These are phyloP conservation scores for Saccharum officinarum DNA, from an alignment of 176 grass and related monocot genomes.

Conservation along the genomic window DNA sequence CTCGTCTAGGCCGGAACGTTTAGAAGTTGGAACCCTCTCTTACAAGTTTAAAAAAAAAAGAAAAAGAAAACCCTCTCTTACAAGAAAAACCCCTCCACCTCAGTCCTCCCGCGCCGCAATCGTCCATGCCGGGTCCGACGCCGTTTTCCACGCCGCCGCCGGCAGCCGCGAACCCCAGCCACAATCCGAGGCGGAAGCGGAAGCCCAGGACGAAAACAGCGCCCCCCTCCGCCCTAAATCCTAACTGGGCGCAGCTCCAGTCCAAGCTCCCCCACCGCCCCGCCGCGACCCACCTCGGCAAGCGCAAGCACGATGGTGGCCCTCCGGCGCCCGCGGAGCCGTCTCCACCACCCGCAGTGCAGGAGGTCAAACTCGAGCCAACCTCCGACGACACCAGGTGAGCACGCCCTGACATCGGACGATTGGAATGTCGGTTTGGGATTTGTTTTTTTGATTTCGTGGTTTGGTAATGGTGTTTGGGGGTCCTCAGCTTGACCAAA, in stretches of 20 bases:
- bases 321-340: constrained; percentile 33
- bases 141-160: constrained; percentile 18
- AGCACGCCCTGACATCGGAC: background rate
- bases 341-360: background rate
- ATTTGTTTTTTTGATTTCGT: constrained; percentile 24
- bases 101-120: constrained; percentile 19
- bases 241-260: constrained; percentile 94
- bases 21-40: background rate
- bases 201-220: constrained; percentile 38
- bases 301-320: constrained; percentile 36
- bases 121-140: constrained; percentile 32
- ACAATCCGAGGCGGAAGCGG: constrained; percentile 29
- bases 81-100: background rate
- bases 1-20: background rate
- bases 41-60: too few species aligned
- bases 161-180: constrained; percentile 19
- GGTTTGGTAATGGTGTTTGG: background rate
- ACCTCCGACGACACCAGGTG: constrained; percentile 71
- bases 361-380: constrained; percentile 48
- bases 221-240: constrained; percentile 48
- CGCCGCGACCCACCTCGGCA: constrained; percentile 28
- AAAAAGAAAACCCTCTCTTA: background rate
- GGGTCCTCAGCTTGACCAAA: constrained; percentile 66
- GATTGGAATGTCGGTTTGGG: constrained; percentile 22
- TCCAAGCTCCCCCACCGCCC: constrained; percentile 59